phyloP scores from a whole-genome alignment of 371 early-diverging fungal genomes.

The Conidiobolus incongruus region DNA sequence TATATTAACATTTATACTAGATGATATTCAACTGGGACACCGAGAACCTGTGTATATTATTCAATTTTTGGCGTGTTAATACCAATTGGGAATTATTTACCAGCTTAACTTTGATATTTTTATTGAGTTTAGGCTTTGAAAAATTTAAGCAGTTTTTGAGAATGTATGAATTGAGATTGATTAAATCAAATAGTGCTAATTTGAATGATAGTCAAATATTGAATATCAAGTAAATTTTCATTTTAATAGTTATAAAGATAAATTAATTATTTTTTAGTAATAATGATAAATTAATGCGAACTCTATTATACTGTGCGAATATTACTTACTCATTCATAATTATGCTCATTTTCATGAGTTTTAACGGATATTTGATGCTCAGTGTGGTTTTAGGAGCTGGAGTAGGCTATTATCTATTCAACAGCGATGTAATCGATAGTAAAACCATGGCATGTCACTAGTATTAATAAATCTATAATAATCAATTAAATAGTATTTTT shows the following conservation, averaged over 20 bases:
- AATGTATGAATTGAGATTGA: background rate
- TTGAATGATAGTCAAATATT: background rate
- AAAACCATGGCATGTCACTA: too few species aligned
- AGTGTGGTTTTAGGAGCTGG: slow-evolving; percentile 43
- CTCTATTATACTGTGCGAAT: slow-evolving; percentile 32
- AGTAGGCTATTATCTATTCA: slow-evolving; percentile 46
- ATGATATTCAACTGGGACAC: slow-evolving; percentile 66
- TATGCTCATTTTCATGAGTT: slow-evolving; percentile 78
- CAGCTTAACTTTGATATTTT: too few species aligned
- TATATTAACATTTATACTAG: too few species aligned
- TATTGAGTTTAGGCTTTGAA: too few species aligned
- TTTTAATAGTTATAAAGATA: background rate
- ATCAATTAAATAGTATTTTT: too few species aligned
- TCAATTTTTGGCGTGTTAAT: slow-evolving; percentile 49
- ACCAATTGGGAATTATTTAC: slow-evolving; percentile 16
- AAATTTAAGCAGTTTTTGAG: too few species aligned
- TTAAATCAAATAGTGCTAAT: background rate
- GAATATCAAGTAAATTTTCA: background rate
- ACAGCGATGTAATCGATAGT: too few species aligned
- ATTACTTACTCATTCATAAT: slow-evolving; percentile 47
- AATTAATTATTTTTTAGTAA: slow-evolving; percentile 7
- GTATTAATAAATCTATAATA: too few species aligned
- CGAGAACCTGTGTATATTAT: slow-evolving; percentile 48
- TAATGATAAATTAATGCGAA: slow-evolving; percentile 23
- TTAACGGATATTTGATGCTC: slow-evolving; percentile 54